phyloP scores from a whole-genome alignment of 345 rosid species.

The Balakata baccata region DNA sequence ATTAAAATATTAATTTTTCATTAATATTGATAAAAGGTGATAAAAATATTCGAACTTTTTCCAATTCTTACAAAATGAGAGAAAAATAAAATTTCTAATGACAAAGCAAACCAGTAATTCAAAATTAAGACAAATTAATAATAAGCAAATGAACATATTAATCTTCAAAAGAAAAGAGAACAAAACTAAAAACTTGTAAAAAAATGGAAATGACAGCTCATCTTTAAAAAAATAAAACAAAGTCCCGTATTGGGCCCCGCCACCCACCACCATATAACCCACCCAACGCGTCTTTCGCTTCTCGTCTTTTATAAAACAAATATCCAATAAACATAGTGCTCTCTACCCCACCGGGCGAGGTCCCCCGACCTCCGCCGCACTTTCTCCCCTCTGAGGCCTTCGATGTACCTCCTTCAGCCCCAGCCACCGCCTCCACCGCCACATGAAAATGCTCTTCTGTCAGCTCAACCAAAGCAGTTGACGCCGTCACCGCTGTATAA shows the following conservation, averaged over 20 bases:
- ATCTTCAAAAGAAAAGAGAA: neutral
- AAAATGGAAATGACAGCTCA: constrained; percentile 21
- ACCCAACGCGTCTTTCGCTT: neutral
- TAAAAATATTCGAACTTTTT: too few species aligned
- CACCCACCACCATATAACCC: constrained; percentile 15
- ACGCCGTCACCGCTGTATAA: constrained; percentile 47
- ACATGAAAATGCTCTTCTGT: too few species aligned
- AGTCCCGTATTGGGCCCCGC: constrained; percentile 8
- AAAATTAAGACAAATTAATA: too few species aligned
- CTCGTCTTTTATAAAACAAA: neutral
- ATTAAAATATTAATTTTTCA: too few species aligned
- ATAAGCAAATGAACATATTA: too few species aligned
- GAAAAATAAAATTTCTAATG: too few species aligned
- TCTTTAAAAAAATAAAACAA: constrained; percentile 12
- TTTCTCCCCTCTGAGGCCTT: constrained; percentile 6
- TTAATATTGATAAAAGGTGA: too few species aligned
- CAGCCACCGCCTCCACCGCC: neutral
- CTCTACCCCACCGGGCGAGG: constrained; percentile 24
- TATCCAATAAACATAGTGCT: constrained; percentile 10
- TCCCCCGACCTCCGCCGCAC: constrained; percentile 33
- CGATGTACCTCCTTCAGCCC: neutral
- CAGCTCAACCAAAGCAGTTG: neutral
- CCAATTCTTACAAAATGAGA: too few species aligned
- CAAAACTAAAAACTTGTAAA: constrained; percentile 11
- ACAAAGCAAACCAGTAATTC: too few species aligned